Conservation (phyloP, 768 basidiomycete genomes). For the Kwoniella bestiolae region DNA sequence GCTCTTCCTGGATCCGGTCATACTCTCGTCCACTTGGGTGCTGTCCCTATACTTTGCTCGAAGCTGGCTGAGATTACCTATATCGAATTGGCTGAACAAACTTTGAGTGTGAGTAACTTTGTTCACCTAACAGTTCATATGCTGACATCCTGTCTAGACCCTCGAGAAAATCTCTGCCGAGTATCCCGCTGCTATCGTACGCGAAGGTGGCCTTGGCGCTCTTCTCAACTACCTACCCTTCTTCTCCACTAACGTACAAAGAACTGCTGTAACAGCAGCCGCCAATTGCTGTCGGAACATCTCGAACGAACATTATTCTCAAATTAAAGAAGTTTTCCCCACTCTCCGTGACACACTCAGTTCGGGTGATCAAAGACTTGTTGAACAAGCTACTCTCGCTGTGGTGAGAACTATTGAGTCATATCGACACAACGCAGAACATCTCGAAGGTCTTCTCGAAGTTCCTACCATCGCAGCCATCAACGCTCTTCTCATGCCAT, state of each 20-base stretch:
- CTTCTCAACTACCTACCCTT: constrained; percentile 96
- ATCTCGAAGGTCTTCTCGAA: constrained; percentile 80
- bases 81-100: constrained; percentile 98
- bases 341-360: constrained; percentile 89
- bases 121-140: too few relatives aligned
- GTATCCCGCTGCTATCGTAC: constrained; percentile 91
- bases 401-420: constrained; percentile 93
- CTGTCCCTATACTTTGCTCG: constrained; percentile 94
- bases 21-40: constrained; percentile 96
- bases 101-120: constrained; percentile 88
- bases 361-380: constrained; percentile 94
- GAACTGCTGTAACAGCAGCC: constrained; percentile 93
- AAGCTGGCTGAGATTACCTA: constrained; percentile 96
- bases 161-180: constrained; percentile 93
- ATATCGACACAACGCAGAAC: constrained; percentile 81
- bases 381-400: constrained; percentile 92
- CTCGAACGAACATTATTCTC: constrained; percentile 81
- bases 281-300: constrained; percentile 96
- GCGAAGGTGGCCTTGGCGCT: constrained; percentile 91
- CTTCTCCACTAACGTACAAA: constrained; percentile 95
- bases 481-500: constrained; percentile 80
- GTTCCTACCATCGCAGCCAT: constrained; percentile 77
- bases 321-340: constrained; percentile 80
- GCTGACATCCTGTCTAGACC: constrained; percentile 65
- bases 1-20: constrained; percentile 98